Evolutionary conservation across 202 grass and related monocot species (phyloP).

Genomic region (Saccharum hybrid): DNA sequence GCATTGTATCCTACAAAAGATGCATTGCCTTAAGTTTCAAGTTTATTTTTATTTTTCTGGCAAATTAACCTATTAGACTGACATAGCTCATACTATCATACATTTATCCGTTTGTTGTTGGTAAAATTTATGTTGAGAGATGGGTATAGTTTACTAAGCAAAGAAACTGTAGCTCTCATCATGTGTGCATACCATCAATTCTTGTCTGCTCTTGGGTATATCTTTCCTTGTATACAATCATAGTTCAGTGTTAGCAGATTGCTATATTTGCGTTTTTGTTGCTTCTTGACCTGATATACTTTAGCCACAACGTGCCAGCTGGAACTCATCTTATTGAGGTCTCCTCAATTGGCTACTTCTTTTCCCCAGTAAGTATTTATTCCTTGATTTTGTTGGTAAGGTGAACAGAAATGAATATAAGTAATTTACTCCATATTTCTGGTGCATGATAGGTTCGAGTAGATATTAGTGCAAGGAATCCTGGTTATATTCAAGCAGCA

Average conservation of each 20-base stretch:
- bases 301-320: slow-evolving; percentile 88
- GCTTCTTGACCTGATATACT: slow-evolving; percentile 64
- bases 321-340: slow-evolving; percentile 98
- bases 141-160: neutral
- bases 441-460: slow-evolving; percentile 74
- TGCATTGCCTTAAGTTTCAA: neutral
- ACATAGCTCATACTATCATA: neutral
- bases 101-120: neutral
- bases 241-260: neutral
- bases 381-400: slow-evolving; percentile 28
- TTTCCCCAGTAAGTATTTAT: slow-evolving; percentile 79
- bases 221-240: slow-evolving; percentile 2
- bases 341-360: slow-evolving; percentile 84
- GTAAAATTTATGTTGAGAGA: neutral
- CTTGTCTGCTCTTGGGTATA: neutral
- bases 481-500: slow-evolving; percentile 97
- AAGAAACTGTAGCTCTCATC: slow-evolving; percentile 9
- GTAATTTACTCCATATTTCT: slow-evolving; percentile 34
- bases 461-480: slow-evolving; percentile 96
- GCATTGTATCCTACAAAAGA: slow-evolving; percentile 85
- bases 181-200: slow-evolving; percentile 1
- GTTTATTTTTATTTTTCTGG: slow-evolving; percentile 8
- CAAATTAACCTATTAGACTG: neutral
- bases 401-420: neutral
- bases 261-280: slow-evolving; percentile 19